Conservation (phyloP, 345 rosid species). For the Lepidium didymum region DNA sequence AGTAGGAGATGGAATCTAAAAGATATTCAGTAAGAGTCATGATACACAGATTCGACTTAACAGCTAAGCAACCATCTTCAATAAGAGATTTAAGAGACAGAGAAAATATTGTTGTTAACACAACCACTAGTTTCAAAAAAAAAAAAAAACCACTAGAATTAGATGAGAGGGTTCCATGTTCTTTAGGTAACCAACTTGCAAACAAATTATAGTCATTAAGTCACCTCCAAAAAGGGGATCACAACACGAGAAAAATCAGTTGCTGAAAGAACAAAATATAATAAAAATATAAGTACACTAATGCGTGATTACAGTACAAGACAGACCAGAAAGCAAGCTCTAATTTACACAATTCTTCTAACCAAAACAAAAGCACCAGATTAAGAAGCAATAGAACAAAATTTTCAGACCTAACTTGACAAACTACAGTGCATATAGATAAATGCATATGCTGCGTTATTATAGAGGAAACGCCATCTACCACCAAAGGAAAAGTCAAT, state of each 20-base stretch:
- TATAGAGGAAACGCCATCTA: not conserved
- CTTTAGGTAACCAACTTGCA: not conserved
- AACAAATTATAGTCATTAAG: constrained; percentile 5
- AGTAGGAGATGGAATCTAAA: not conserved
- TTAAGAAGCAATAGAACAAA: constrained; percentile 5
- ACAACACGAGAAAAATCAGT: constrained; percentile 12
- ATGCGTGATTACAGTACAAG: constrained; percentile 12
- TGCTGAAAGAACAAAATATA: not conserved
- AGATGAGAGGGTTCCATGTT: constrained; percentile 4
- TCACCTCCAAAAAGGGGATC: constrained; percentile 9
- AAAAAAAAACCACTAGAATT: not conserved
- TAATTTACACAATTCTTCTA: not conserved
- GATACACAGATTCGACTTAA: not conserved
- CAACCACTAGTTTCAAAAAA: not conserved
- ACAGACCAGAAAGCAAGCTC: not conserved
- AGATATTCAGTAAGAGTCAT: not conserved
- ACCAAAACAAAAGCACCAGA: not conserved
- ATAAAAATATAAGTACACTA: not conserved
- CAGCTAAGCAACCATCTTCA: not conserved
- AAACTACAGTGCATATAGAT: constrained; percentile 7
- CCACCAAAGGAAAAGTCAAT: not conserved
- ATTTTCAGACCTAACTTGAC: constrained; percentile 22
- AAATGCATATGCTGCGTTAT: not conserved
- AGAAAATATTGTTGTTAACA: not conserved
- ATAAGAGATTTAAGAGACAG: not conserved